Percentiles rank a stretch among this genome's conserved stretches.
Conservation (phyloP, 1,284 basidiomycete species). For the Malassezia vespertilionis region DNA sequence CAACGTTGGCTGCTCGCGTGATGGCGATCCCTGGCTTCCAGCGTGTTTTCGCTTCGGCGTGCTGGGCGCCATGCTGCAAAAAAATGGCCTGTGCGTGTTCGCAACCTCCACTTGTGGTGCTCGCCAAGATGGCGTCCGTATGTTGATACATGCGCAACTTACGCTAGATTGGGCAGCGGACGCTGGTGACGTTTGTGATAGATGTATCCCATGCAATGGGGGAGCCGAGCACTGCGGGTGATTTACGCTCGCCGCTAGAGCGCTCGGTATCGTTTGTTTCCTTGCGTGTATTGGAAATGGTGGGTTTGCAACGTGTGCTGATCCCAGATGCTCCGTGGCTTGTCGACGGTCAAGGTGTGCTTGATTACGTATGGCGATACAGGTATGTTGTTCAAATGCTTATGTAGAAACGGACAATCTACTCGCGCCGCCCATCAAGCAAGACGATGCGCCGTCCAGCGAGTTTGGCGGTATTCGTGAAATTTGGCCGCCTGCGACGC, state of each 20-base stretch:
- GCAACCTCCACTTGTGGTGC: too few relatives aligned
- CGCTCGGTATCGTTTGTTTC: slow-evolving; percentile 5
- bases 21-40: background rate
- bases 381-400: background rate
- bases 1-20: background rate
- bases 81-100: slow-evolving; percentile 8
- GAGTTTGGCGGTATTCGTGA: slow-evolving; percentile 2
- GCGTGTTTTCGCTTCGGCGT: slow-evolving; percentile 1
- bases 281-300: slow-evolving; percentile 13
- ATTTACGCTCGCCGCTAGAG: slow-evolving; percentile 6
- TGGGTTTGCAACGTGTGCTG: background rate
- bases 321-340: slow-evolving; percentile 13
- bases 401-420: background rate
- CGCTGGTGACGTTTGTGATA: slow-evolving; percentile 13
- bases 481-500: slow-evolving; percentile 9
- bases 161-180: slow-evolving; percentile 9
- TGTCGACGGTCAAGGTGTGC: slow-evolving; percentile 12
- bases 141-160: background rate
- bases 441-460: background rate
- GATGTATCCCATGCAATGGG: slow-evolving; percentile 14
- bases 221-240: background rate
- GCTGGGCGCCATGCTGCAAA: background rate
- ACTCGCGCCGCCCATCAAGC: too few relatives aligned
- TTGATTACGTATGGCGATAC: slow-evolving; percentile 7
- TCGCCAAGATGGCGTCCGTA: background rate